phyloP scores from a whole-genome alignment of 164 flowering plant species.

The Hamamelis virginiana region DNA sequence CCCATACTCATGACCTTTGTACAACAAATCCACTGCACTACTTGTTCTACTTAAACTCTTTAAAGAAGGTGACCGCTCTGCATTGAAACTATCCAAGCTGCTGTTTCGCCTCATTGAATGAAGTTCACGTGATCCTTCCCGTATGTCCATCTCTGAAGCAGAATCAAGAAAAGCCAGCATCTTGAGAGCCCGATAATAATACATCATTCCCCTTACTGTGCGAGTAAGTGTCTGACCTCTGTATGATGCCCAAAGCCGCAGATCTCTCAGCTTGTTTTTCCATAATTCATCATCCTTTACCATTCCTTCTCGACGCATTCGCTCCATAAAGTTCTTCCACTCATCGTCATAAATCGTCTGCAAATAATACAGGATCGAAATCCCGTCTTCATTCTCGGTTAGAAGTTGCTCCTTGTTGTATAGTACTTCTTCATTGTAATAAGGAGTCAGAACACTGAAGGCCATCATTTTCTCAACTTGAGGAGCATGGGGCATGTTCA shows the following conservation, averaged over 20 bases:
- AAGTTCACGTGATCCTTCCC: constrained; percentile 45
- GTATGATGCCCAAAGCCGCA: constrained; percentile 70
- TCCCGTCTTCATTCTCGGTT: constrained; percentile 65
- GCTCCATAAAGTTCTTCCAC: constrained; percentile 63
- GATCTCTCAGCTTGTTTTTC: constrained; percentile 56
- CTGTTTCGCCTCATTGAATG: constrained; percentile 34
- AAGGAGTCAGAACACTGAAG: constrained; percentile 72
- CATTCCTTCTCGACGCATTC: constrained; percentile 66
- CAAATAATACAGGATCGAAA: constrained; percentile 59
- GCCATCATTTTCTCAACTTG: constrained; percentile 75
- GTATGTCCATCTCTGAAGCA: constrained; percentile 65
- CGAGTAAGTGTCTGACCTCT: constrained; percentile 69
- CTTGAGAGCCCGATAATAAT: constrained; percentile 63
- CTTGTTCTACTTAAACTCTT: constrained; percentile 41
- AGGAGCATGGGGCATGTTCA: constrained; percentile 80
- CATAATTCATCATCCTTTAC: constrained; percentile 42
- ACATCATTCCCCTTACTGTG: constrained; percentile 80
- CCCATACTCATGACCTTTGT: constrained; percentile 59
- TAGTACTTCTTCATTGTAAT: constrained; percentile 62
- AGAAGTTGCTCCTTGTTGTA: constrained; percentile 57
- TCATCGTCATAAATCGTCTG: constrained; percentile 64
- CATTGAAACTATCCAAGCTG: constrained; percentile 22
- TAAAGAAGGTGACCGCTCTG: constrained; percentile 31
- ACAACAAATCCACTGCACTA: constrained; percentile 42
- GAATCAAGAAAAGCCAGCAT: constrained; percentile 71